phyloP scores from a whole-genome alignment of 2,329 filamentous ascomycete species.

The Fusarium caatingaense region DNA sequence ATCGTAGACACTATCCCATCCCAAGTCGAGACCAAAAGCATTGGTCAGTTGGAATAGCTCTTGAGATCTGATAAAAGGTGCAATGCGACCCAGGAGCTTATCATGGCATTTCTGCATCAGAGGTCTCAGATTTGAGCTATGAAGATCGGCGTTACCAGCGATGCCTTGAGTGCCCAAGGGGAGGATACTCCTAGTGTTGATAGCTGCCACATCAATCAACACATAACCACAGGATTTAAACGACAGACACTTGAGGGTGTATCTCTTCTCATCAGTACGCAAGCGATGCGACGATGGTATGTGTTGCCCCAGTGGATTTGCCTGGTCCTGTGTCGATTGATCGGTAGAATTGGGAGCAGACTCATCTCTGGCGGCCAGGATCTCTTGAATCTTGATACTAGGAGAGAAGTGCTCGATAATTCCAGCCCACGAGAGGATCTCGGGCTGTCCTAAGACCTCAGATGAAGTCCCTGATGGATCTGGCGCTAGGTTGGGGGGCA shows the following conservation, averaged over 20 bases:
- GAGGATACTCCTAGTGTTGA: constrained; percentile 54
- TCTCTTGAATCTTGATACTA: constrained; percentile 47
- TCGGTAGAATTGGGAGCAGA: background rate
- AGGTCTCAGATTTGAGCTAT: constrained; percentile 40
- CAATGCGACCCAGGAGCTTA: constrained; percentile 51
- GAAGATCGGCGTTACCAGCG: constrained; percentile 38
- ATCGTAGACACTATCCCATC: constrained; percentile 54
- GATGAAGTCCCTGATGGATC: constrained; percentile 6
- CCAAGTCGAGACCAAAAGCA: constrained; percentile 52
- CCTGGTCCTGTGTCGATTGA: constrained; percentile 14
- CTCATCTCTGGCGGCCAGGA: constrained; percentile 21
- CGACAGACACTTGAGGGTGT: constrained; percentile 55
- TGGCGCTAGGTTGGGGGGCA: constrained; percentile 1
- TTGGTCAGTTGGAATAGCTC: constrained; percentile 49
- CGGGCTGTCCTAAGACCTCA: constrained; percentile 45
- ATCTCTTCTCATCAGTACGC: constrained; percentile 44
- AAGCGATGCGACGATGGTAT: constrained; percentile 42
- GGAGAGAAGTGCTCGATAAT: constrained; percentile 58
- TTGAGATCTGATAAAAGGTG: constrained; percentile 43
- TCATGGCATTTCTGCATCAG: constrained; percentile 54
- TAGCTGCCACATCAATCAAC: constrained; percentile 51
- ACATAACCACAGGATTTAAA: constrained; percentile 74
- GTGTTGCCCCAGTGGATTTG: constrained; percentile 26
- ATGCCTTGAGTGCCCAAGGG: constrained; percentile 41
- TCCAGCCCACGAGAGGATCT: constrained; percentile 55